Percentiles rank a stretch among this genome's conserved stretches.
These are phyloP conservation scores for Trypanosoma conorhini DNA, from an alignment of 208 protist species.

Conservation along the genomic window DNA sequence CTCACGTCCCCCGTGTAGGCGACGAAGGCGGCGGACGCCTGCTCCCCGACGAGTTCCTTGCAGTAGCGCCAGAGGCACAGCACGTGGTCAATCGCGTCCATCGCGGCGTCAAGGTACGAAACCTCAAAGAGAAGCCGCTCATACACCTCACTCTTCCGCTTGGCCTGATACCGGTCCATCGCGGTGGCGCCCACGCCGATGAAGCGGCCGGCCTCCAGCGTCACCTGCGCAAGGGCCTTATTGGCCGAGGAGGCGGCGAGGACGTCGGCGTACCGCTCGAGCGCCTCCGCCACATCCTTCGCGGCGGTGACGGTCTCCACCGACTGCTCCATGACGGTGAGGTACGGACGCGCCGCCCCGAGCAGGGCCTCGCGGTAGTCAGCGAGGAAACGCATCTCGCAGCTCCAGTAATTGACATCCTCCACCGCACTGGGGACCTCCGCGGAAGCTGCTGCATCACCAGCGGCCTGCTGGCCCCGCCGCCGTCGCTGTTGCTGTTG, in stretches of 20 bases:
- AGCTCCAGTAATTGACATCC: conserved; percentile 46
- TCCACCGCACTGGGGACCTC: background rate
- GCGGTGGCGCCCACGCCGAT: conserved; percentile 20
- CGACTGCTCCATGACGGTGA: conserved; percentile 42
- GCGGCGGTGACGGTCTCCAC: conserved; percentile 21
- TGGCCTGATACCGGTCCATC: conserved; percentile 30
- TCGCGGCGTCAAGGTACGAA: conserved; percentile 56
- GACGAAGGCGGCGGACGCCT: conserved; percentile 4
- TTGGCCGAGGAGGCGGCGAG: conserved; percentile 28
- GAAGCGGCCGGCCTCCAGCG: conserved; percentile 16
- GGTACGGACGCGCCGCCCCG: conserved; percentile 42
- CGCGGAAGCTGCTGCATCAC: background rate
- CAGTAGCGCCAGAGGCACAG: conserved; percentile 50
- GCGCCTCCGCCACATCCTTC: conserved; percentile 38
- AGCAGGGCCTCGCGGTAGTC: conserved; percentile 44
- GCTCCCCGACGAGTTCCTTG: conserved; percentile 16
- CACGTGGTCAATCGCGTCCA: conserved; percentile 72
- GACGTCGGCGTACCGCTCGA: conserved; percentile 34
- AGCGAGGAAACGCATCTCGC: conserved; percentile 39
- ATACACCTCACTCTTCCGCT: conserved; percentile 48
- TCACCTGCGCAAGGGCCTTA: conserved; percentile 25
- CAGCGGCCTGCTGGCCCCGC: background rate
- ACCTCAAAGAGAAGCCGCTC: conserved; percentile 63
- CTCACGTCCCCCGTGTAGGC: conserved; percentile 58
- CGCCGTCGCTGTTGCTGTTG: background rate